These are phyloP conservation scores for Lasiodiplodia citricola DNA, from an alignment of 2,329 filamentous ascomycete genomes.

Conservation along the genomic window DNA sequence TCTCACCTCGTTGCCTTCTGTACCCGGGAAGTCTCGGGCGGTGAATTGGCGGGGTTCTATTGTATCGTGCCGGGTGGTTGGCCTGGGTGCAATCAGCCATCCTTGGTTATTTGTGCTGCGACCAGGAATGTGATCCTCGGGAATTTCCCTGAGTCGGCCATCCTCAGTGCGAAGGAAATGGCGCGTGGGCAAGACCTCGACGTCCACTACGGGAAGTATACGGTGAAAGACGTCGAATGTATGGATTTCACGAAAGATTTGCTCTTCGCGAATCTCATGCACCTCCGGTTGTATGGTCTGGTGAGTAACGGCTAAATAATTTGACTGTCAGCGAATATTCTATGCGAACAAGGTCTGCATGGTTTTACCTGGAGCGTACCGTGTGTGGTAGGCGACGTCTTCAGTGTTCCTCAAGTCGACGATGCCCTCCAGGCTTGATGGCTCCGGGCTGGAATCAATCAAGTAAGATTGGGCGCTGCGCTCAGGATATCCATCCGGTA, in stretches of 20 bases:
- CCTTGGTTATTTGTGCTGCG: constrained; percentile 27
- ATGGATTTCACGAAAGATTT: constrained; percentile 60
- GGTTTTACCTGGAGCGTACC: constrained; percentile 46
- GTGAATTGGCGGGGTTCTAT: constrained; percentile 36
- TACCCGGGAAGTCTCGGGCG: constrained; percentile 43
- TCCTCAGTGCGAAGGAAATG: constrained; percentile 54
- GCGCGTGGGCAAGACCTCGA: constrained; percentile 58
- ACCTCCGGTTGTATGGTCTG: constrained; percentile 52
- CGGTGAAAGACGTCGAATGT: constrained; percentile 59
- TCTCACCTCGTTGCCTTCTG: constrained; percentile 48
- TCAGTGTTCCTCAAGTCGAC: constrained; percentile 46
- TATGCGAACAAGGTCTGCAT: not conserved
- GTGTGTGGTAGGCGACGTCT: constrained; percentile 45
- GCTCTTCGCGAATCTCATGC: constrained; percentile 55
- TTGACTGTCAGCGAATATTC: constrained; percentile 35
- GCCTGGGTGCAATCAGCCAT: constrained; percentile 37
- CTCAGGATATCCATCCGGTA: not conserved
- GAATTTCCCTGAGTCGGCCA: constrained; percentile 50
- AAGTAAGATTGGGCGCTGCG: not conserved
- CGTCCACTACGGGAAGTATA: constrained; percentile 59
- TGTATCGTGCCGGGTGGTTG: not conserved
- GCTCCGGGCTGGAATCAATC: constrained; percentile 5
- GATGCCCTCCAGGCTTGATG: constrained; percentile 34
- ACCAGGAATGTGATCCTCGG: constrained; percentile 48
- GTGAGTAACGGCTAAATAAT: constrained; percentile 55